Percentiles rank a stretch among this genome's conserved stretches.
Conservation (phyloP, 1,139 yeast genomes). For the Saccharomyces hybrid region DNA sequence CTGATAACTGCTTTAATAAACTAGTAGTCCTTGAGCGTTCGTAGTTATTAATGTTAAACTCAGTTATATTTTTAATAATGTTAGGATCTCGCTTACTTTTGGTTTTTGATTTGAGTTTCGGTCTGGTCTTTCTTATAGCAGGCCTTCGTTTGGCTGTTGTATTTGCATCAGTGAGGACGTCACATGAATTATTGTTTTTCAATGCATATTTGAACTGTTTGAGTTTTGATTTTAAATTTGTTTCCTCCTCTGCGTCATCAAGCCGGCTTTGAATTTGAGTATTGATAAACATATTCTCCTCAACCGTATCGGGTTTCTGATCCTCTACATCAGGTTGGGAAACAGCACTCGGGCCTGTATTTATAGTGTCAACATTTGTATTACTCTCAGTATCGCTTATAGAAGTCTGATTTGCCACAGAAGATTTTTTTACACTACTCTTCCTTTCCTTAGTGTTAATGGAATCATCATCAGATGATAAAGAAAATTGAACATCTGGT, state of each 20-base stretch:
- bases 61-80: conserved; percentile 8
- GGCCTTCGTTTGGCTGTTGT: not conserved
- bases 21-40: conserved; percentile 11
- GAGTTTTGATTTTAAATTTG: conserved; percentile 11
- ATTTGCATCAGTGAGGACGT: not conserved
- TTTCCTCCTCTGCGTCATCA: conserved; percentile 23
- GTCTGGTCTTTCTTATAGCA: not conserved
- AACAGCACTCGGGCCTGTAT: not conserved
- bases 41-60: conserved; percentile 9
- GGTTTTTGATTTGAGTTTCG: not conserved
- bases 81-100: not conserved
- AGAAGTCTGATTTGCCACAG: not conserved
- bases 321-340: not conserved
- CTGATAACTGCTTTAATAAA: conserved; percentile 2
- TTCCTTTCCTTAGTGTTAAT: not conserved
- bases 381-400: not conserved
- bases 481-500: not conserved
- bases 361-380: not conserved
- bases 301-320: not conserved
- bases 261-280: conserved; percentile 30
- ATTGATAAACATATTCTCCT: conserved; percentile 17
- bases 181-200: not conserved
- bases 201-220: conserved; percentile 15
- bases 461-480: conserved; percentile 2
- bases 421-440: not conserved